Percentiles rank a stretch among this genome's conserved stretches.
Evolutionary conservation across 345 rosid species (phyloP).

Genomic region (Acer saccharum): DNA sequence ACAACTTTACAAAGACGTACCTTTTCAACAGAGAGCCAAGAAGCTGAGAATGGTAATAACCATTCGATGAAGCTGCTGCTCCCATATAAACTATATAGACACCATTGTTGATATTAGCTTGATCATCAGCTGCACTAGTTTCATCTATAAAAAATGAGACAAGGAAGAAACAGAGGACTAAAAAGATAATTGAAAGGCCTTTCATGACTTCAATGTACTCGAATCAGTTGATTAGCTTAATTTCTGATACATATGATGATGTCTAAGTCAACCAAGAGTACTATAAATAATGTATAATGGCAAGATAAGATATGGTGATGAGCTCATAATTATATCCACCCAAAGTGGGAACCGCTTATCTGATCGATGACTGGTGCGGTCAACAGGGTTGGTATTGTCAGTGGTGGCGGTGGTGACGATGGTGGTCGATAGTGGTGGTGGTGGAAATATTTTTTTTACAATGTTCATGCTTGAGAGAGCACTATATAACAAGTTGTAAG

Average conservation of each 20-base stretch:
- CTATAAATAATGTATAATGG: conserved; percentile 28
- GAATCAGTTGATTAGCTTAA: background rate
- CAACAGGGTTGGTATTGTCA: conserved; percentile 8
- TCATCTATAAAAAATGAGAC: conserved; percentile 22
- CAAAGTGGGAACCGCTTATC: conserved; percentile 38
- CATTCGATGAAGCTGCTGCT: conserved; percentile 45
- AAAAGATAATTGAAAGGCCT: conserved; percentile 18
- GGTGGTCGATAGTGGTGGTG: conserved; percentile 11
- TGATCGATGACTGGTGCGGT: background rate
- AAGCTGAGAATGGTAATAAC: conserved; percentile 44
- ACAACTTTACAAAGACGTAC: conserved; percentile 20
- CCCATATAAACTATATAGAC: conserved; percentile 81
- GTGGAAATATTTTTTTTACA: conserved; percentile 16
- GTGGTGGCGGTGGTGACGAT: conserved; percentile 16
- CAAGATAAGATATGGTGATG: conserved; percentile 12
- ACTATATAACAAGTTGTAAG: background rate
- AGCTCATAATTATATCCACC: conserved; percentile 29
- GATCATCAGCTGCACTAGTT: conserved; percentile 18
- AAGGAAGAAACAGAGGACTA: conserved; percentile 21
- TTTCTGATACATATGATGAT: background rate
- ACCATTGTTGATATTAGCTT: conserved; percentile 29
- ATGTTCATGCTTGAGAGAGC: background rate
- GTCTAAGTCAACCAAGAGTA: background rate
- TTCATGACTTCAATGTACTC: conserved; percentile 36
- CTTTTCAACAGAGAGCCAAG: conserved; percentile 47